Base-by-base conservation (phyloP, 1,284 basidiomycete species). In the Schizophyllum commune region DNA sequence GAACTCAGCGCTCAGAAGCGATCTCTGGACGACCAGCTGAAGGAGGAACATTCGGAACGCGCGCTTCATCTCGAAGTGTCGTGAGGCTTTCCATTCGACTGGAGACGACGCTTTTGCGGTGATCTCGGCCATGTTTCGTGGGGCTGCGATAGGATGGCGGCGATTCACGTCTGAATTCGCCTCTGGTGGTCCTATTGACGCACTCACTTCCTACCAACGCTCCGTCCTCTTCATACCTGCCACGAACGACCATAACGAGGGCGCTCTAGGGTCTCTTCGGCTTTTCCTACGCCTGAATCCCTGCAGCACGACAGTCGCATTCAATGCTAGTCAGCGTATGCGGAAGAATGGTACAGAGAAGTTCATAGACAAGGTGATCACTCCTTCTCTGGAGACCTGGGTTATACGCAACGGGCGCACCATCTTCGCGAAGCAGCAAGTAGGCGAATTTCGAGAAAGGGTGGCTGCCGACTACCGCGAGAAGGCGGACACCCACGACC, bases 191-290 rank as follows among this genome's bases (percentile, higher is more conserved):
- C 15, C 60, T 3, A 62, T 66, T 52, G 64, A 63, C 32, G 27
- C 34, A 1, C 20, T 59, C 0, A 61, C 65, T 32, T 15, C 57
- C 8, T 54, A 39, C 8, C 58, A 67, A 21, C 61, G 62, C 17
- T 58, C 64, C 0, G 34, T 51, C 3, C 62, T 62, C 8, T 67
- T 57, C 19, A 63, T 69, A 52, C 64, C 62, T 8, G 57, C 65
- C 0, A 69, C 68, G 13, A 69, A 68, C 52, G 65, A 68, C 59
- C 63, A 58, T 20, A 66, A 65, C 57, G 68, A 69, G 51, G 67
- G 68, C 2, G 61, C 61, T 1, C 61, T 69, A 4, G 66, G 68
- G 4, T 32, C 52, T 32, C 56, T 62, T 9, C 63, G 59, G 1
- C 19, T 21, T 1, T 53, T 52, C 11, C 22, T 60, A 1, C 58